Conservation (phyloP, 148 eudicot species). For the Vaccinium corymbosum region DNA sequence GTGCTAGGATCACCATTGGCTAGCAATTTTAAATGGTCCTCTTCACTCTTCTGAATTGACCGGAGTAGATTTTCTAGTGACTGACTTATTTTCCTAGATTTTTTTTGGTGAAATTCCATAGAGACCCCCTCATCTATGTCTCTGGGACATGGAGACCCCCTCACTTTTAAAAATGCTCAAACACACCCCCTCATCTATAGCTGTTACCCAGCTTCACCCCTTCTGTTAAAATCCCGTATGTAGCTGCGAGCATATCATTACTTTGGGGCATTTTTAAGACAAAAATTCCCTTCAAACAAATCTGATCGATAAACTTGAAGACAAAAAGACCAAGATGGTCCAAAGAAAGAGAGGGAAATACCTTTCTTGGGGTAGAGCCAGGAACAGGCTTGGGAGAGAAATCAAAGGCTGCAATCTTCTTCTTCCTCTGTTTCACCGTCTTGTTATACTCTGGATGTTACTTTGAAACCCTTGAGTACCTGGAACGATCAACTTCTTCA, state of each 20-base stretch:
- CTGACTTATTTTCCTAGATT: not conserved
- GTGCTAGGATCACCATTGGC: not conserved
- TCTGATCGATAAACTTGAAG: not conserved
- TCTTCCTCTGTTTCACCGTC: constrained; percentile 23
- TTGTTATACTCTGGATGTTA: not conserved
- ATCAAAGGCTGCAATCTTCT: constrained; percentile 23
- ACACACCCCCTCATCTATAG: too few relatives aligned
- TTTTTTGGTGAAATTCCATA: not conserved
- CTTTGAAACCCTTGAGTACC: not conserved
- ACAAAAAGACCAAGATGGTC: not conserved
- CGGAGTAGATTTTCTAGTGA: not conserved
- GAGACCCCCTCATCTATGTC: too few relatives aligned
- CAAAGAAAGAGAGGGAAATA: not conserved
- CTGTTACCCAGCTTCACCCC: too few relatives aligned
- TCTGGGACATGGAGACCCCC: too few relatives aligned
- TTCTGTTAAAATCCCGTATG: too few relatives aligned
- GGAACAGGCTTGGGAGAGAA: constrained; percentile 19
- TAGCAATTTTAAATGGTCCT: not conserved
- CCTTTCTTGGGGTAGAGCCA: constrained; percentile 18
- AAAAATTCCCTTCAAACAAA: not conserved
- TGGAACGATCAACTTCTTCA: constrained; percentile 25
- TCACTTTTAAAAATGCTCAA: too few relatives aligned
- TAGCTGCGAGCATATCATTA: too few relatives aligned
- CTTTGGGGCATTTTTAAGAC: too few relatives aligned
- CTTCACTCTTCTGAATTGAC: not conserved